Evolutionary conservation across 2,329 filamentous ascomycete species (phyloP).

Genomic region (Venturia carpophila): DNA sequence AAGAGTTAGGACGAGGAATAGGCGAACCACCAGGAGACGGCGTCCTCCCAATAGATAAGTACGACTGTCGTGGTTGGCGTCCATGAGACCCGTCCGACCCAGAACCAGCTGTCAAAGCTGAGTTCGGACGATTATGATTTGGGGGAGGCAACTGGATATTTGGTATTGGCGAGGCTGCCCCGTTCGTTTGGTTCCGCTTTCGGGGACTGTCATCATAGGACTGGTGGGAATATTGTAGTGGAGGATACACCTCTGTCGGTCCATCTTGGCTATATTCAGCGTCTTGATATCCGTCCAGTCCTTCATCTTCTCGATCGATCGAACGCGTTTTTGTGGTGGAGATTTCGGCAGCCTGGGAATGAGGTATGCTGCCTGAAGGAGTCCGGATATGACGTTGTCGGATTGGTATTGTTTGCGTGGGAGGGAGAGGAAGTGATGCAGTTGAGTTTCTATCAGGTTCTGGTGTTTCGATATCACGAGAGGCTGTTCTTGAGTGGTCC

Average conservation of each 20-base stretch:
- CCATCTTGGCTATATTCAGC: slow-evolving; percentile 22
- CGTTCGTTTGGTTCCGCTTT: slow-evolving; percentile 5
- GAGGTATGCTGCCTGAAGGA: slow-evolving; percentile 13
- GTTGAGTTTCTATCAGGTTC: slow-evolving; percentile 23
- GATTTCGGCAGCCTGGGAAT: slow-evolving; percentile 19
- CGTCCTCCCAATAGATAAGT: slow-evolving; percentile 39
- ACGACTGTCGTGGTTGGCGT: slow-evolving; percentile 36
- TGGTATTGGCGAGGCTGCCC: slow-evolving; percentile 15
- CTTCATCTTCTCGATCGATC: neutral
- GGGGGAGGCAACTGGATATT: slow-evolving; percentile 19
- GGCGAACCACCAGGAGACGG: slow-evolving; percentile 35
- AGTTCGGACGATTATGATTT: slow-evolving; percentile 53
- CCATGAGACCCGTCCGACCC: slow-evolving; percentile 55
- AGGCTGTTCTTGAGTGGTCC: slow-evolving; percentile 31
- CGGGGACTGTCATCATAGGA: slow-evolving; percentile 22
- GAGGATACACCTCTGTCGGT: slow-evolving; percentile 35
- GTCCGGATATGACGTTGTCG: slow-evolving; percentile 29
- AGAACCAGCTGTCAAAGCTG: slow-evolving; percentile 66
- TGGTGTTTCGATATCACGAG: slow-evolving; percentile 27
- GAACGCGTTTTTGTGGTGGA: slow-evolving; percentile 10
- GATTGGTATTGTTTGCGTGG: slow-evolving; percentile 30
- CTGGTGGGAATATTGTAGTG: slow-evolving; percentile 46
- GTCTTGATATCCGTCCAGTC: neutral
- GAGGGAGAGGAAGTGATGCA: slow-evolving; percentile 24
- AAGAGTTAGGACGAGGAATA: slow-evolving; percentile 42